These are phyloP conservation scores for Gentiana straminea DNA, from an alignment of 257 asterid genomes.

Conservation along the genomic window DNA sequence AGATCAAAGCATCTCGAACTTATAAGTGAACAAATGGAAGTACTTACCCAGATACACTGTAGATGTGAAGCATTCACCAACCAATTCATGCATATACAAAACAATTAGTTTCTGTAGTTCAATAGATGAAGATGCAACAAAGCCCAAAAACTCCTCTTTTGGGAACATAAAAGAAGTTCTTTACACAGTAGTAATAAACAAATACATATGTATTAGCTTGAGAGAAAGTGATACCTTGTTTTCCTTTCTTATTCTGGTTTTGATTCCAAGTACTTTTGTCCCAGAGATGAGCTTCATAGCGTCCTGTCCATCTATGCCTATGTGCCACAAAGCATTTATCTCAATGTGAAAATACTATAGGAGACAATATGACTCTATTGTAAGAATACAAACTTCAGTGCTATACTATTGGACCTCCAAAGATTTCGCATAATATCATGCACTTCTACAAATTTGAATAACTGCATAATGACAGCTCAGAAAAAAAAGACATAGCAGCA, in stretches of 20 bases:
- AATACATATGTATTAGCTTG: no score
- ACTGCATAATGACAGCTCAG: no score
- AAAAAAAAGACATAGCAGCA: no score
- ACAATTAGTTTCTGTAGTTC: constrained; percentile 1
- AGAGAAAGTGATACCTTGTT: constrained; percentile 56
- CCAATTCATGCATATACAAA: constrained; percentile 16
- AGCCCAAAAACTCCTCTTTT: neutral
- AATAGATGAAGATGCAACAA: constrained; percentile 3
- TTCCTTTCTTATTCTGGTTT: constrained; percentile 94
- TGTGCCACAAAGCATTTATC: constrained; percentile 15
- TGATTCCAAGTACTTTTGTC: constrained; percentile 99
- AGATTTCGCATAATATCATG: no score
- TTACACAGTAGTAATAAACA: no score
- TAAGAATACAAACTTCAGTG: constrained; percentile 1
- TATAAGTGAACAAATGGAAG: constrained; percentile 12
- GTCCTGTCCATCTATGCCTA: constrained; percentile 99
- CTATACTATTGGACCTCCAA: no score
- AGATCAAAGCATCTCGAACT: constrained; percentile 2
- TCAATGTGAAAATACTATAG: no score
- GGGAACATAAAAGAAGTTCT: neutral
- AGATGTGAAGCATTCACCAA: constrained; percentile 26
- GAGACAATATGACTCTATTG: no score
- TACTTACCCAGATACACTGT: constrained; percentile 95
- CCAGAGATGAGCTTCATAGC: constrained; percentile 99
- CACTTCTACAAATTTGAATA: no score